A percentile compares a stretch with the other conserved stretches of the same genome.
phyloP scores from a whole-genome alignment of 345 rosid species.

The Boechera divaricarpa region DNA sequence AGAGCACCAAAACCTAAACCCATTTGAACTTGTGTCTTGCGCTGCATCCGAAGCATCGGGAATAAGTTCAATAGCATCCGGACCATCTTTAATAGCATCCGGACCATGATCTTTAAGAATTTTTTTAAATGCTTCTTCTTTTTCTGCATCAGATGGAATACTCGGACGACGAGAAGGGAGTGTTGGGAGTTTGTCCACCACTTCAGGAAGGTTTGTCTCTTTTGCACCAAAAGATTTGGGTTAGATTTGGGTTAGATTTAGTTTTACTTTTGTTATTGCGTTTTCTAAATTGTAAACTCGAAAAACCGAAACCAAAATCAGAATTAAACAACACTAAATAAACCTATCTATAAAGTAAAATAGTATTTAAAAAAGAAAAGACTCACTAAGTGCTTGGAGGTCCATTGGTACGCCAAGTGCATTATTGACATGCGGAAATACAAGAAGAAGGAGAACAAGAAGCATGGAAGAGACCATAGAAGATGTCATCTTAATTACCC shows the following conservation, averaged over 20 bases:
- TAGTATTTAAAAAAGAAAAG: background rate
- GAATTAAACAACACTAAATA: background rate
- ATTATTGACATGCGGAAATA: no score
- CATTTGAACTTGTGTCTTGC: background rate
- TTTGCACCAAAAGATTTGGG: background rate
- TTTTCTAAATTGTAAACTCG: no score
- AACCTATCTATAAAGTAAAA: background rate
- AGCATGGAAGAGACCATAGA: no score
- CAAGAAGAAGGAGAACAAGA: background rate
- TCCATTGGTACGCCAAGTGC: no score
- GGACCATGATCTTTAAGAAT: no score
- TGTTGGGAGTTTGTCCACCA: no score
- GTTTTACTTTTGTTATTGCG: background rate
- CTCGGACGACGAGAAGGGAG: background rate
- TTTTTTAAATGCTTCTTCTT: no score
- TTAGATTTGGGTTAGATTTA: background rate
- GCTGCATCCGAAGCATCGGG: background rate
- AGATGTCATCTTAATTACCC: no score
- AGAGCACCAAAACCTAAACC: background rate
- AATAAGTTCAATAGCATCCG: no score
- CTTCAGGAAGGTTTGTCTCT: background rate
- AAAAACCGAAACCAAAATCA: background rate
- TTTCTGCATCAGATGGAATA: no score
- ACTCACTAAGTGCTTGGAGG: background rate
- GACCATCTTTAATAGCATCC: no score